Evolutionary conservation across 352 stramenopile species (phyloP).

Genomic region (Globisporangium carolinianum): DNA sequence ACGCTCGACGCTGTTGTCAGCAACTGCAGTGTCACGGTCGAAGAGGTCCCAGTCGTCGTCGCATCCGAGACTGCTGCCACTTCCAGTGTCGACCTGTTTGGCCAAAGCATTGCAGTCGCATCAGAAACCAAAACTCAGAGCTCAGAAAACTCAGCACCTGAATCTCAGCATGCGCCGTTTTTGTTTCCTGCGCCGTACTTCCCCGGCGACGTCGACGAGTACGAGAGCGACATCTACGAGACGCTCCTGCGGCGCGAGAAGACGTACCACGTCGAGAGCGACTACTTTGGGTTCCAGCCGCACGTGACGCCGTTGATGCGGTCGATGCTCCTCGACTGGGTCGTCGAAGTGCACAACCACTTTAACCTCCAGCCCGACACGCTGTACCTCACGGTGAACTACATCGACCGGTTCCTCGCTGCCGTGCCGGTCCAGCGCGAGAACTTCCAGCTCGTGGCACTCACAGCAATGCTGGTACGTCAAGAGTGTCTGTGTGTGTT

Average conservation of each 20-base stretch:
- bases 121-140: neutral
- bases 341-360: constrained; percentile 96
- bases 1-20: neutral
- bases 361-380: constrained; percentile 97
- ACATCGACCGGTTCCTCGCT: constrained; percentile 97
- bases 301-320: constrained; percentile 56
- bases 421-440: constrained; percentile 81
- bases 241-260: constrained; percentile 35
- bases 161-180: constrained; percentile 8
- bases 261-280: constrained; percentile 34
- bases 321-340: constrained; percentile 67
- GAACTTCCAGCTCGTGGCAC: constrained; percentile 97
- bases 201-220: constrained; percentile 38
- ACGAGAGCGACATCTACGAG: constrained; percentile 45
- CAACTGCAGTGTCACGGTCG: constrained; percentile 1
- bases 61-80: neutral
- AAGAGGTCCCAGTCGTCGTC: neutral
- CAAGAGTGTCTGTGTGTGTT: neutral
- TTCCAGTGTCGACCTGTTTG: constrained; percentile 7
- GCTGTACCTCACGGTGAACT: constrained; percentile 97
- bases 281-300: constrained; percentile 47
- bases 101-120: neutral
- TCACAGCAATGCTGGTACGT: constrained; percentile 89
- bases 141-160: neutral
- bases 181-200: constrained; percentile 23